These are phyloP conservation scores for Ajuga reptans DNA, from an alignment of 305 asterid genomes.

Conservation along the genomic window DNA sequence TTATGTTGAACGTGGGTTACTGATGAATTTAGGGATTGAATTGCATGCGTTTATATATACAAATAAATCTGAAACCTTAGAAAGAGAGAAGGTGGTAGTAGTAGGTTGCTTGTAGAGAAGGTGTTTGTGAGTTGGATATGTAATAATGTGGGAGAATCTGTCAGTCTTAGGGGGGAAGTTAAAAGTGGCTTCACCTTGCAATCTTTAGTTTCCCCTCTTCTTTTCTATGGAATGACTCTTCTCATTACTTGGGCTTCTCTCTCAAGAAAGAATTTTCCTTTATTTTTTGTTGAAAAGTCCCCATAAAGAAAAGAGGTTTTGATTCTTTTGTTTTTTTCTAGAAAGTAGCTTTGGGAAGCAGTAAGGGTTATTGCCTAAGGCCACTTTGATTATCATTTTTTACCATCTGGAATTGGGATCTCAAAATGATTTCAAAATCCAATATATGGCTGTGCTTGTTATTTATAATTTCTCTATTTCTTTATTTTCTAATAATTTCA, in stretches of 20 bases:
- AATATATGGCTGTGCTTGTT: no score
- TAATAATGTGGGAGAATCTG: conserved; percentile 25
- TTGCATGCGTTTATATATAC: not conserved
- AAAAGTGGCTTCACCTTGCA: not conserved
- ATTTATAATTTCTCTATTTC: no score
- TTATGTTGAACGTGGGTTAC: not conserved
- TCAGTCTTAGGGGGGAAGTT: conserved; percentile 10
- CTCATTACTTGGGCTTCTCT: not conserved
- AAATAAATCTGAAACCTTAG: not conserved
- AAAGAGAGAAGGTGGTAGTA: not conserved
- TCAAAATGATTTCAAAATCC: no score
- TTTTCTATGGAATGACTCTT: conserved; percentile 4
- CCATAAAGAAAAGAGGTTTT: not conserved
- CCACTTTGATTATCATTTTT: no score
- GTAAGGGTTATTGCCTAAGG: no score
- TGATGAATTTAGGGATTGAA: not conserved
- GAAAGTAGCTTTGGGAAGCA: not conserved
- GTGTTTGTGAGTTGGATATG: conserved; percentile 22
- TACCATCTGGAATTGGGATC: no score
- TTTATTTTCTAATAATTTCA: no score
- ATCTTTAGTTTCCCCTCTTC: not conserved
- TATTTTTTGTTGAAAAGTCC: not conserved
- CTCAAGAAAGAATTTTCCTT: conserved; percentile 18
- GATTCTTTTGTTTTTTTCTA: not conserved
- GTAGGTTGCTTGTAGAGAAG: conserved; percentile 32